Evolutionary conservation across 2,329 filamentous ascomycete species (phyloP).

Genomic region (Penicillium sp.): DNA sequence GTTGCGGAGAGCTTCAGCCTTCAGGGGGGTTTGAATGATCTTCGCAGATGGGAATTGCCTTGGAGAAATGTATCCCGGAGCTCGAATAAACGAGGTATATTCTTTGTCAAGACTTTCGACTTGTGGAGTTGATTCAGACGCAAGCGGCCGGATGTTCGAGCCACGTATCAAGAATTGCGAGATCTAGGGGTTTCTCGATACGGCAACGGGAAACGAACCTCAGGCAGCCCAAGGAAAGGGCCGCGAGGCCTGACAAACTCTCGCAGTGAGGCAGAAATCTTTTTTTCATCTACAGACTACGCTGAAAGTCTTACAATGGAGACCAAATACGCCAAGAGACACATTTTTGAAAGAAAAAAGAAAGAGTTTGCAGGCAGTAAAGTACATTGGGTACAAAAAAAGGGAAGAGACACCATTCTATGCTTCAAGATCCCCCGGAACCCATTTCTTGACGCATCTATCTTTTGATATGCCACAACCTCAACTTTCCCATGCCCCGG

Average conservation of each 20-base stretch:
- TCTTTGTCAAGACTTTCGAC: not conserved
- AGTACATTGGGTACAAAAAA: conserved; percentile 50
- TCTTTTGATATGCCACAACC: conserved; percentile 42
- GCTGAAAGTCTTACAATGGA: not conserved
- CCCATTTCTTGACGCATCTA: conserved; percentile 47
- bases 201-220: no score
- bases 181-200: not conserved
- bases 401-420: conserved; percentile 45
- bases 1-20: conserved; percentile 3
- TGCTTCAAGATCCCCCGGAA: conserved; percentile 45
- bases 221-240: no score
- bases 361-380: conserved; percentile 50
- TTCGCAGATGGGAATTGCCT: not conserved
- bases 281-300: not conserved
- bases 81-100: not conserved
- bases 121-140: not conserved
- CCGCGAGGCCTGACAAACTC: no score
- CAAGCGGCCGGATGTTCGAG: not conserved
- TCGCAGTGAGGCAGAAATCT: no score
- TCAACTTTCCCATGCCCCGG: conserved; percentile 28
- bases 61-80: not conserved
- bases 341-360: conserved; percentile 36
- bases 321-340: conserved; percentile 14
- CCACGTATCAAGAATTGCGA: conserved; percentile 4
- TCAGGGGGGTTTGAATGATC: not conserved